Conservation (phyloP, 805 yeast species). For the Ogataea trehaloabstinens region DNA sequence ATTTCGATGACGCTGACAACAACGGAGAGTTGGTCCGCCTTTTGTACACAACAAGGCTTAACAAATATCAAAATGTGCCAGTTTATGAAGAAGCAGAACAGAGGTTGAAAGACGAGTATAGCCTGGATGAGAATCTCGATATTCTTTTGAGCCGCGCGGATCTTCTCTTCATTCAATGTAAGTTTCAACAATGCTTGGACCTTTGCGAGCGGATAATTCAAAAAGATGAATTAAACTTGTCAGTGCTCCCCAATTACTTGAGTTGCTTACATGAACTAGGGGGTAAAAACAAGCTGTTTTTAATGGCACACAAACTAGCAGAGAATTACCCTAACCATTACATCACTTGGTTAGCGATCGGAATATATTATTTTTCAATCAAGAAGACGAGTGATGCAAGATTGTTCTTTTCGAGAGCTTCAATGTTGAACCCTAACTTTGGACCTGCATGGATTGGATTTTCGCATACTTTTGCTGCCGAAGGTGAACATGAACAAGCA, state of each 20-base stretch:
- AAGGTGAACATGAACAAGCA: slow-evolving; percentile 99
- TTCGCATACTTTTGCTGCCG: slow-evolving; percentile 96
- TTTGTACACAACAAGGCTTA: slow-evolving; percentile 71
- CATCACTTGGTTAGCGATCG: slow-evolving; percentile 90
- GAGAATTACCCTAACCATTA: slow-evolving; percentile 79
- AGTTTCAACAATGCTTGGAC: slow-evolving; percentile 70
- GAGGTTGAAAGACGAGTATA: slow-evolving; percentile 67
- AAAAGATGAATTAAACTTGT: slow-evolving; percentile 68
- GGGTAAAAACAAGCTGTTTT: slow-evolving; percentile 74
- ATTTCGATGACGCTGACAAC: slow-evolving; percentile 72
- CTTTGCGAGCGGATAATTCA: slow-evolving; percentile 62
- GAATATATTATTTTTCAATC: slow-evolving; percentile 79
- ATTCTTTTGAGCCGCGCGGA: slow-evolving; percentile 69
- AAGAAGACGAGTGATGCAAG: slow-evolving; percentile 79
- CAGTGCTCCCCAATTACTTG: slow-evolving; percentile 72
- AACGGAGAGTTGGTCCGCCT: slow-evolving; percentile 78
- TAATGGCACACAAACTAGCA: slow-evolving; percentile 80
- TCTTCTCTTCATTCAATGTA: slow-evolving; percentile 68
- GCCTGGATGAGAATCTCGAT: slow-evolving; percentile 67
- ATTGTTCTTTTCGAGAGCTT: slow-evolving; percentile 82
- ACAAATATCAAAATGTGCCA: slow-evolving; percentile 63
- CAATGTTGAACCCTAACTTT: slow-evolving; percentile 82
- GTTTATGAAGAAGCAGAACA: slow-evolving; percentile 64
- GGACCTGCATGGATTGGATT: slow-evolving; percentile 98
- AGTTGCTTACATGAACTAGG: slow-evolving; percentile 84